Percentiles rank a stretch among this genome's conserved stretches.
Evolutionary conservation across 441 rosid genomes (phyloP).

Genomic region (Eruca vesicaria): DNA sequence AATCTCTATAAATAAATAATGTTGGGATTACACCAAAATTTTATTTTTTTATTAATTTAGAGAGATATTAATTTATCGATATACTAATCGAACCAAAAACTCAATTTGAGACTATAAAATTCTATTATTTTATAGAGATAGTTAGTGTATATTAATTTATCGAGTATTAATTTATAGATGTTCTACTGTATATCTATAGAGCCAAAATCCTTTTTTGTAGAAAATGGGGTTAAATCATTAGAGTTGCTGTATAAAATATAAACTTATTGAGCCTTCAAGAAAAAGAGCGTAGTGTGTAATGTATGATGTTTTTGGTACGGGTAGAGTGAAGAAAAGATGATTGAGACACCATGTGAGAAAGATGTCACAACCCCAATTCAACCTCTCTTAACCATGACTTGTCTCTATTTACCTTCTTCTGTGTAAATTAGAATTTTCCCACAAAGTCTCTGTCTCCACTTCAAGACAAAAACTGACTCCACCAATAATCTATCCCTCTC

Average conservation of each 20-base stretch:
- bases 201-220: background rate
- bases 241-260: background rate
- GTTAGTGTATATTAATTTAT: too few species aligned
- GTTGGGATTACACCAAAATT: too few species aligned
- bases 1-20: too few species aligned
- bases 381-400: constrained; percentile 29
- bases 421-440: constrained; percentile 47
- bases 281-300: background rate
- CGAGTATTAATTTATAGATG: too few species aligned
- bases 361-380: constrained; percentile 29
- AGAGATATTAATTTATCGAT: too few species aligned
- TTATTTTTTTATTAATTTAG: too few species aligned
- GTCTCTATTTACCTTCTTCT: constrained; percentile 33
- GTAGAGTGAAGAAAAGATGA: constrained; percentile 28
- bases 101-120: too few species aligned
- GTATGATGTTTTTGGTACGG: constrained; percentile 10
- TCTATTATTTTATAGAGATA: too few species aligned
- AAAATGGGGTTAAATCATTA: background rate
- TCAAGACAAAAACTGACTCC: constrained; percentile 48
- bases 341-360: constrained; percentile 32
- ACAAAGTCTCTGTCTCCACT: constrained; percentile 58
- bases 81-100: too few species aligned
- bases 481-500: too few species aligned
- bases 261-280: background rate
- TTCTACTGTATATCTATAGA: background rate